Evolutionary conservation across 1,284 basidiomycete genomes (phyloP), one percentile per base, ranked within the genome.

Genomic region (Phenoliferia sp.): DNA sequence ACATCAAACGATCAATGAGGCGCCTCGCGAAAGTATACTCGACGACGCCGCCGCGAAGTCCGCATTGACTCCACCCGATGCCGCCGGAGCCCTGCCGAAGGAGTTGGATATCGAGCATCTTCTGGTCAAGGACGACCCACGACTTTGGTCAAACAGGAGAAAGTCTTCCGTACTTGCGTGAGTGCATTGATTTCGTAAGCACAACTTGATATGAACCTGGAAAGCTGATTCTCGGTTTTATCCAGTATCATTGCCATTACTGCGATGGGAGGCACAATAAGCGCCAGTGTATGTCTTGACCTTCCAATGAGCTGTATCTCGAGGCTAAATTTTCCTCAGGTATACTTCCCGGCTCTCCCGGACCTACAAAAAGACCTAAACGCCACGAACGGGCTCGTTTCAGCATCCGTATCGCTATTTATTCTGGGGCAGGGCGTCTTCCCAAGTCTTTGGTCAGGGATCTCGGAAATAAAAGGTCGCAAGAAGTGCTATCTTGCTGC

Each of bases 381-480:
- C 17, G 70, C 74, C 0, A 86, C 84, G 0, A 83, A 85, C 59
- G 80, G 83, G 2, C 83, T 90, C 71, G 87, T 94, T 64, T 88
- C 89, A 63, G 82, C 89, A 75, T 87, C 85, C 72, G 78, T 94
- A 12, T 87, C 88, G 1, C 74, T 90, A 17, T 94, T 90, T 79
- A 92, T 94, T 72, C 80, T 90, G 28, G 77, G 89, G n/a, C 89
- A 91, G 77, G 90, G 90, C 1, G 77, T 80, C 16, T 79, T 86
- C 61, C 90, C 89, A 0, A 75, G 89, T 19, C 63, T 89, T 7
- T 92, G 90, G 90, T 85, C 83, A 62, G 83, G 86, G 0, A 80
- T 88, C 26, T 88, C 87, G 63, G 90, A 94, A 77, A 84, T 94
- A 60, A 87, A 86, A 70, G 91, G 90, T 7, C 82, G 91, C 59